Evolutionary conservation across 805 yeast genomes (phyloP).

Genomic region (Saccharomycopsis sp.): DNA sequence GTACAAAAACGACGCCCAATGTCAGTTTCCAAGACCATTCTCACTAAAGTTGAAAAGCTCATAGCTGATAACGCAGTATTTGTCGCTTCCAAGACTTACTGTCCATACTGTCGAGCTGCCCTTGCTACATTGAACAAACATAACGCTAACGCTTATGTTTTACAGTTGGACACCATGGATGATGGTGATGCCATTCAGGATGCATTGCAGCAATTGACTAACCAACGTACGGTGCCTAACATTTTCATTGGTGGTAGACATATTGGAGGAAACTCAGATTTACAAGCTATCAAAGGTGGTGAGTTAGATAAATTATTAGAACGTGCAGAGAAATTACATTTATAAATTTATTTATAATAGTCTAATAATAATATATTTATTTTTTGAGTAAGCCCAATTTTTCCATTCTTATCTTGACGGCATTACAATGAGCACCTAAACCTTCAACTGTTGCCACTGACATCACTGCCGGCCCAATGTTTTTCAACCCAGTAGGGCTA

Average conservation of each 20-base stretch:
- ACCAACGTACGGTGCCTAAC: constrained; percentile 92
- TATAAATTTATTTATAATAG: no score
- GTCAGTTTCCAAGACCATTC: no score
- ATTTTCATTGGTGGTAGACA: constrained; percentile 86
- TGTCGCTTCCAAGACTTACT: constrained; percentile 75
- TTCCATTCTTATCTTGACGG: constrained; percentile 90
- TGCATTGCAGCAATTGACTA: constrained; percentile 69
- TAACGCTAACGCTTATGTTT: constrained; percentile 21
- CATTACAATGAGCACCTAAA: constrained; percentile 93
- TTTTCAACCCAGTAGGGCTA: constrained; percentile 73
- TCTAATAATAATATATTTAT: no score
- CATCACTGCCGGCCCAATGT: constrained; percentile 96
- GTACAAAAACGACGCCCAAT: neutral
- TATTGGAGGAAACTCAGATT: constrained; percentile 91
- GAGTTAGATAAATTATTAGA: constrained; percentile 45
- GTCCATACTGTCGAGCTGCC: constrained; percentile 56
- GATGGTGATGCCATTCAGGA: constrained; percentile 80
- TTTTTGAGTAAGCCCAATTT: constrained; percentile 51
- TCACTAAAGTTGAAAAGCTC: constrained; percentile 51
- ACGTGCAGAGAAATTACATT: neutral
- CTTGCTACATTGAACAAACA: constrained; percentile 31
- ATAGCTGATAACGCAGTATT: constrained; percentile 63
- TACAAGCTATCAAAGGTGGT: constrained; percentile 59
- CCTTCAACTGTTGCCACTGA: constrained; percentile 95
- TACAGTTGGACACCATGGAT: constrained; percentile 25